Percentiles rank a stretch among this genome's conserved stretches.
phyloP scores from a whole-genome alignment of 78 protist species.

The Isochrysis galbana region DNA sequence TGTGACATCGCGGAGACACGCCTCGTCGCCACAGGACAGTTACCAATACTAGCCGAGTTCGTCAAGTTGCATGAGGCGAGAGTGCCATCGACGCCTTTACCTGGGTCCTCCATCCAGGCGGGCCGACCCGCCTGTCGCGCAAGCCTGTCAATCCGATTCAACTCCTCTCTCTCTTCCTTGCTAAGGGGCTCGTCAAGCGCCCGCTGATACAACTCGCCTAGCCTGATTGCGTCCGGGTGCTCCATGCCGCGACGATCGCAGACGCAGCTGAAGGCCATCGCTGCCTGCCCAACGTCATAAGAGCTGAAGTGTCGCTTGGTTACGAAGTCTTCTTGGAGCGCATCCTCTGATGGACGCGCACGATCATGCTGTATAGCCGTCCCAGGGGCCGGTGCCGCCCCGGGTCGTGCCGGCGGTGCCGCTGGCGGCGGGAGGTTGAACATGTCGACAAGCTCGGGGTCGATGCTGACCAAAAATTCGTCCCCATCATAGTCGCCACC shows the following conservation, averaged over 20 bases:
- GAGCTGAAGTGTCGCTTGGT: not conserved
- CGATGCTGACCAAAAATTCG: not conserved
- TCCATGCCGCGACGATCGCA: not conserved
- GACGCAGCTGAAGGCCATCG: not conserved
- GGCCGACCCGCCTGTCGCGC: too few relatives aligned
- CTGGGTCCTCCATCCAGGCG: too few relatives aligned
- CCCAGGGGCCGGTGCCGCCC: not conserved
- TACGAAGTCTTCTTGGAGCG: not conserved
- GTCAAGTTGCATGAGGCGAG: too few relatives aligned
- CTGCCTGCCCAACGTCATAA: not conserved
- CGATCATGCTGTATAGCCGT: too few relatives aligned
- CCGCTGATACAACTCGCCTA: not conserved
- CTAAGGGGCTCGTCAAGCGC: not conserved
- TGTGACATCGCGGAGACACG: too few relatives aligned
- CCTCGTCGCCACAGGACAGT: too few relatives aligned
- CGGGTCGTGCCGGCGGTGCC: not conserved
- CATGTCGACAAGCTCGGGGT: not conserved
- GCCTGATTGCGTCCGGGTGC: not conserved
- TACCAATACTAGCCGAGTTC: too few relatives aligned
- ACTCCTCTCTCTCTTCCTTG: too few relatives aligned
- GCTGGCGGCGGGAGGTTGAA: not conserved
- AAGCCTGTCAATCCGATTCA: too few relatives aligned
- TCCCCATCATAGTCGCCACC: constrained; percentile 5
- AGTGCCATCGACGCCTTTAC: too few relatives aligned
- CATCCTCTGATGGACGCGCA: not conserved